These are phyloP conservation scores for Venturiaceae sp. DNA, from an alignment of 2,329 filamentous ascomycete species.

Conservation along the genomic window DNA sequence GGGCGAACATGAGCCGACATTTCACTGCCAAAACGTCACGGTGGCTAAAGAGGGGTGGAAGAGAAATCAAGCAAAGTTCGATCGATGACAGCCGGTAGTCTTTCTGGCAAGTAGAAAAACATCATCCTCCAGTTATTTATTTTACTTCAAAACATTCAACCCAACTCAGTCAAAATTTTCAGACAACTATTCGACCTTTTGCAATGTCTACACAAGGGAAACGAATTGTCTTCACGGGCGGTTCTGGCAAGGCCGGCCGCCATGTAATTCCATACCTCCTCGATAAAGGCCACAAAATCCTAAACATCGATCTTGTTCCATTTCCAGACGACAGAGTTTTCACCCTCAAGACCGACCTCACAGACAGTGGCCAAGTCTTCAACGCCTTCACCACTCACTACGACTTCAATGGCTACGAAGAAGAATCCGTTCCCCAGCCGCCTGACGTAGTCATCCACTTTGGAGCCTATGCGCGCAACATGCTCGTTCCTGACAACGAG, in stretches of 20 bases:
- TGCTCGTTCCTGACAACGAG: slow-evolving; percentile 53
- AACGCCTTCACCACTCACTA: slow-evolving; percentile 48
- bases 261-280: slow-evolving; percentile 45
- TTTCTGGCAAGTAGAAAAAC: no score
- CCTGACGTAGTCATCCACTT: slow-evolving; percentile 57
- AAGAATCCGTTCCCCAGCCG: slow-evolving; percentile 29
- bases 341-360: slow-evolving; percentile 46
- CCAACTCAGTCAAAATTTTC: no score
- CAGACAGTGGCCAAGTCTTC: slow-evolving; percentile 46
- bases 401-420: slow-evolving; percentile 39
- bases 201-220: slow-evolving; percentile 13
- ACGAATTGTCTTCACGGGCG: slow-evolving; percentile 44
- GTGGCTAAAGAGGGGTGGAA: neutral
- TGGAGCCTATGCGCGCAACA: slow-evolving; percentile 48
- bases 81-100: no score
- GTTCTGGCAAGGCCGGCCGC: slow-evolving; percentile 45
- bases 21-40: neutral
- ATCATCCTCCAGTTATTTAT: no score
- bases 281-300: slow-evolving; percentile 38
- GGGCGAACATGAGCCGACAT: neutral
- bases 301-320: slow-evolving; percentile 45
- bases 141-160: no score
- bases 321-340: slow-evolving; percentile 38
- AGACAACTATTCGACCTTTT: neutral
- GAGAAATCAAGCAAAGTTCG: neutral